Conservation (phyloP, 306 rosid genomes). For the barrel medic (Medicago truncatula) region MtrunA17r5.0-ANR NC_053043.1:31717501-31718000, state of each 20-base stretch:
- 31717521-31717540: conserved; percentile 9
- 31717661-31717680: conserved; percentile 79
- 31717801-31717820: background rate
- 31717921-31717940: too few relatives aligned
- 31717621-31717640: conserved; percentile 29
- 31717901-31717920: too few relatives aligned
- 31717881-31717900: too few relatives aligned
- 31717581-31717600: conserved; percentile 14
- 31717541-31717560: conserved; percentile 21
- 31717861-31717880: too few relatives aligned
- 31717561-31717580: conserved; percentile 9
- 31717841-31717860: background rate
- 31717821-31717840: conserved; percentile 22
- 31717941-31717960: too few relatives aligned
- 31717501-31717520: conserved; percentile 23
- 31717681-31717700: conserved; percentile 74
- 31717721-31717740: background rate
- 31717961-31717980: too few relatives aligned
- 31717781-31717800: conserved; percentile 27
- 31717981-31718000: too few relatives aligned
- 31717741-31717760: conserved; percentile 2
- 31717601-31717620: conserved; percentile 19
- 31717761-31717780: conserved; percentile 17
- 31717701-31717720: conserved; percentile 6
- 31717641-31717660: conserved; percentile 93